A percentile compares a stretch with the other conserved stretches of the same genome.
These are phyloP conservation scores for Hymenoscyphus repandus DNA, from an alignment of 2,329 filamentous ascomycete species.

Conservation along the genomic window DNA sequence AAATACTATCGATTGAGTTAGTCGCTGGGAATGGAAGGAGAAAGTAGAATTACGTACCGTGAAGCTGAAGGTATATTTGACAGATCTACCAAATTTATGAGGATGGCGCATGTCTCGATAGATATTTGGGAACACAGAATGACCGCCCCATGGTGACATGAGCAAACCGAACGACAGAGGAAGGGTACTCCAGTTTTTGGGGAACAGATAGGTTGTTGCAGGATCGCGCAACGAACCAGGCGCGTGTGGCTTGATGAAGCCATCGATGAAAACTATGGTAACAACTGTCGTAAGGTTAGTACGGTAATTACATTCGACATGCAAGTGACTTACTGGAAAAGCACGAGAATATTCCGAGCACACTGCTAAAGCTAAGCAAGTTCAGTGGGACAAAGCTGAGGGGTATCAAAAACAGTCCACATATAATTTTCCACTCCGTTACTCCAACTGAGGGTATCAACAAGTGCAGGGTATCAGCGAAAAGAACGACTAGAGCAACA, in stretches of 20 bases:
- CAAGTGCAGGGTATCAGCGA: slow-evolving; percentile 80
- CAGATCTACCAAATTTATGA: slow-evolving; percentile 61
- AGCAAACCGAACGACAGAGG: slow-evolving; percentile 86
- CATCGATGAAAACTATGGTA: slow-evolving; percentile 77
- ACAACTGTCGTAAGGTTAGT: slow-evolving; percentile 53
- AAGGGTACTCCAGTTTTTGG: slow-evolving; percentile 75
- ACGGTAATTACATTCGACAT: neutral
- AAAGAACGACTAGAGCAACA: slow-evolving; percentile 86
- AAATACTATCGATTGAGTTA: slow-evolving; percentile 49
- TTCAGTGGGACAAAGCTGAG: slow-evolving; percentile 81
- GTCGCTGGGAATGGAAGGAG: neutral
- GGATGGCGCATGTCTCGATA: slow-evolving; percentile 72
- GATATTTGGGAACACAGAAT: slow-evolving; percentile 74
- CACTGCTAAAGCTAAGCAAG: slow-evolving; percentile 81
- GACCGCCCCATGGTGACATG: slow-evolving; percentile 72
- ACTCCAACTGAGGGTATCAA: slow-evolving; percentile 67
- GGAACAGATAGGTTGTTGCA: slow-evolving; percentile 74
- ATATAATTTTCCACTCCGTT: slow-evolving; percentile 78
- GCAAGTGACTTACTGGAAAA: slow-evolving; percentile 66
- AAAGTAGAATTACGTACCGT: slow-evolving; percentile 54
- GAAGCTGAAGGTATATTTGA: slow-evolving; percentile 79
- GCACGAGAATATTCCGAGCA: slow-evolving; percentile 87
- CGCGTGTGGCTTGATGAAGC: slow-evolving; percentile 70
- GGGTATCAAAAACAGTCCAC: slow-evolving; percentile 71
- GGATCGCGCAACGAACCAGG: slow-evolving; percentile 83